Evolutionary conservation across 2,329 filamentous ascomycete species (phyloP).

Genomic region (Pseudogymnoascus sp.): DNA sequence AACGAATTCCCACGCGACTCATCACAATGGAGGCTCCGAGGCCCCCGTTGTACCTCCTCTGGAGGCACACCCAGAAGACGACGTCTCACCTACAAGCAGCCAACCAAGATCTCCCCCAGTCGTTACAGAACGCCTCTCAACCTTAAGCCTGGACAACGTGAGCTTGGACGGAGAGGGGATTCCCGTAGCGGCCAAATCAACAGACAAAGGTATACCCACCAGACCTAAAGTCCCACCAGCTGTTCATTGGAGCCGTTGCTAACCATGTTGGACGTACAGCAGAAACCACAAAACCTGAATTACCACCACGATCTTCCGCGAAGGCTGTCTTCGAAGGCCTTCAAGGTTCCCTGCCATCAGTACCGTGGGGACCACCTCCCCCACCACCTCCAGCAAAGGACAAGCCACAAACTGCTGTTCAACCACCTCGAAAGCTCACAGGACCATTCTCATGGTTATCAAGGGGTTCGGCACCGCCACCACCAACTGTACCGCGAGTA

Average conservation of each 20-base stretch:
- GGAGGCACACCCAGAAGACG: conserved; percentile 23
- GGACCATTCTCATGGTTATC: conserved; percentile 85
- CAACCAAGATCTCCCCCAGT: conserved; percentile 40
- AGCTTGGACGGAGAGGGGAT: conserved; percentile 52
- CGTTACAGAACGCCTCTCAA: conserved; percentile 43
- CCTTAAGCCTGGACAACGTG: conserved; percentile 52
- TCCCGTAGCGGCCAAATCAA: neutral
- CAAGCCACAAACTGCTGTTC: conserved; percentile 14
- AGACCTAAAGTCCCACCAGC: no score
- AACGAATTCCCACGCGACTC: neutral
- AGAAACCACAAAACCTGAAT: conserved; percentile 14
- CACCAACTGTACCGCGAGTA: conserved; percentile 34
- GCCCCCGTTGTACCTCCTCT: conserved; percentile 33
- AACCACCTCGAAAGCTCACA: conserved; percentile 62
- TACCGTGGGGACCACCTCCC: conserved; percentile 60
- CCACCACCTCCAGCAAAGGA: conserved; percentile 16
- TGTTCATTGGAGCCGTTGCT: neutral
- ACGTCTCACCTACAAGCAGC: conserved; percentile 13
- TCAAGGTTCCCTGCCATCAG: conserved; percentile 61
- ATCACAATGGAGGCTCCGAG: neutral
- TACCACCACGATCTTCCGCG: conserved; percentile 36
- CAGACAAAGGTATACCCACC: neutral
- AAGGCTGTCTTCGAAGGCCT: conserved; percentile 61
- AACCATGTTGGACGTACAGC: neutral
- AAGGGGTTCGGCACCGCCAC: conserved; percentile 52